Evolutionary conservation across 495 filamentous ascomycete species (phyloP), one percentile per base, ranked within the genome.

Genomic region (Neurospora hispaniola): DNA sequence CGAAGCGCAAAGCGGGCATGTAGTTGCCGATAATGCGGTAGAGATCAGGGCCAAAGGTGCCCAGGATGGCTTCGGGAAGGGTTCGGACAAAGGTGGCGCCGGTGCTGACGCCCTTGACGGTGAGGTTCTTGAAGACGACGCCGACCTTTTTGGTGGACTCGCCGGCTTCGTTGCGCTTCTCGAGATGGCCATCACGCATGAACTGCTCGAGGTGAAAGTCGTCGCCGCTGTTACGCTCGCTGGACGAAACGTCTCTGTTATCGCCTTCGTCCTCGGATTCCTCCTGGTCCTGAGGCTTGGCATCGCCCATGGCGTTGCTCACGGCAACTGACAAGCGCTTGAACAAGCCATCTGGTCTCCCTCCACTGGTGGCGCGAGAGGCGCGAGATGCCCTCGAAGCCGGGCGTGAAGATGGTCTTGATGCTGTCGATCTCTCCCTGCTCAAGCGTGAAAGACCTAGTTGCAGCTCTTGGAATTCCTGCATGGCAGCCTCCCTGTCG

Each of bases 31-130:
- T 73, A n/a, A 92, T 82, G 18, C 84, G 85, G 75, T 94, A 96
- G 14, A 95, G 79, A 82, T 96, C 93, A 0, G 92, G 93, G 0
- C 93, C 93, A 79, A 96, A 95, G 0, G 92, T 94, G 5, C 92
- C 91, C n/a, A 93, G 71, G 70, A 96, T 86, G 6, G 93, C 93
- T 76, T 93, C 86, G 4, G 92, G 93, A 0, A 96, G 83, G 0
- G 92, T 93, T 20, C 89, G 88, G 20, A 92, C 91, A 74, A 92
- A 92, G 2, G 86, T 88, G 0, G 91, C 85, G 2, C 88, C 89
- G 10, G 88, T 88, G 71, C 89, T 87, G 10, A 91, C 82, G 46
- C 92, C 93, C 80, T 92, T 90, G 43, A 95, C 93, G 0, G 88
- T 92, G 43, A 95, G 83, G 77, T 92, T 85, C 82, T 91, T 92